Evolutionary conservation across 352 stramenopile species (phyloP).

Genomic region (Nothophytophthora sp.): DNA sequence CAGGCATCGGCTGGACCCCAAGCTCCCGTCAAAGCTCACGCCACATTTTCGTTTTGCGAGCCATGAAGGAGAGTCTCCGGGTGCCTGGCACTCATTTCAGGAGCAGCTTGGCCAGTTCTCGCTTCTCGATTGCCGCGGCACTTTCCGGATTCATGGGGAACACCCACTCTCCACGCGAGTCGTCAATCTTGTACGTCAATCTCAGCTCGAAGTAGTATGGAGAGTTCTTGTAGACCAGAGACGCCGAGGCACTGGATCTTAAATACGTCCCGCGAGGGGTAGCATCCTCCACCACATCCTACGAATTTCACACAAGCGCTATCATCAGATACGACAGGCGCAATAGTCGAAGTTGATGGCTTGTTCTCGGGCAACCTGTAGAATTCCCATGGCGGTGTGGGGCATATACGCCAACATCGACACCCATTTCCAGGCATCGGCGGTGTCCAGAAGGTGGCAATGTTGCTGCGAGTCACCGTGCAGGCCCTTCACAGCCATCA

Average conservation of each 20-base stretch:
- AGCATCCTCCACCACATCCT: too few species aligned
- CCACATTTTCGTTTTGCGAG: too few species aligned
- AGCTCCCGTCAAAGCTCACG: too few species aligned
- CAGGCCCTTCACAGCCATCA: conserved; percentile 8
- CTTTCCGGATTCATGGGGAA: conserved; percentile 6
- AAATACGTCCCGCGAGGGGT: too few species aligned
- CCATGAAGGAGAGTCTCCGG: too few species aligned
- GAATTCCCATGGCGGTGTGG: conserved; percentile 1
- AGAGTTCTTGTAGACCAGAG: conserved; percentile 7
- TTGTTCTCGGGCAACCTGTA: conserved; percentile 4
- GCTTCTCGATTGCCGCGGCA: conserved; percentile 4
- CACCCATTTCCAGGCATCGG: background rate
- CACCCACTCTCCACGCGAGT: background rate
- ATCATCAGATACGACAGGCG: background rate
- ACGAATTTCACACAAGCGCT: background rate
- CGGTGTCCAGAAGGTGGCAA: conserved; percentile 5
- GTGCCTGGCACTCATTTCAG: too few species aligned
- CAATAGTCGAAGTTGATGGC: too few species aligned
- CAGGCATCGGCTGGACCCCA: too few species aligned
- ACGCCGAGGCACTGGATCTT: too few species aligned
- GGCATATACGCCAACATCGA: background rate
- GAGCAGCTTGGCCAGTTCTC: background rate
- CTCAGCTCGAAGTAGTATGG: conserved; percentile 15
- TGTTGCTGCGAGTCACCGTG: conserved; percentile 1
- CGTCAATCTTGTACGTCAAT: background rate